Evolutionary conservation across 2,329 filamentous ascomycete genomes (phyloP).

Genomic region (Sclerotinia nivalis): DNA sequence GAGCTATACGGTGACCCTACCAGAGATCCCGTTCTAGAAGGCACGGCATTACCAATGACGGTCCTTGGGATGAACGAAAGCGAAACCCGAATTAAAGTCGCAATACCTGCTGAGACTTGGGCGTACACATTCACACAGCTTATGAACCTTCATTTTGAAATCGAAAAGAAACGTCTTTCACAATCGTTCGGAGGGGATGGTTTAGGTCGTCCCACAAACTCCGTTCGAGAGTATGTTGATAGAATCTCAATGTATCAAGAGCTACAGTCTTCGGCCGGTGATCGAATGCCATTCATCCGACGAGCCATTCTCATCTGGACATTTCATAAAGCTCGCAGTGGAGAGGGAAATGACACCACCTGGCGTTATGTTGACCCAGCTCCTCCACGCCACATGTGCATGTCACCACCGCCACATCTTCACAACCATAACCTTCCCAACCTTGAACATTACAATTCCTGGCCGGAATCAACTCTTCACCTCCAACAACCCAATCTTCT

Average conservation of each 20-base stretch:
- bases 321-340: conserved; percentile 54
- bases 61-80: conserved; percentile 27
- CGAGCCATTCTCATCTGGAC: conserved; percentile 64
- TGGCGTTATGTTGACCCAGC: conserved; percentile 57
- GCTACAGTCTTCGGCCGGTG: conserved; percentile 57
- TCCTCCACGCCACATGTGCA: conserved; percentile 32
- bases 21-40: conserved; percentile 43
- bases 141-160: conserved; percentile 31
- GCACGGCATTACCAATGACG: conserved; percentile 26
- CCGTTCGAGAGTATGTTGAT: conserved; percentile 58
- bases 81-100: conserved; percentile 36
- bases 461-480: conserved; percentile 44
- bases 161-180: conserved; percentile 47
- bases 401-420: conserved; percentile 38
- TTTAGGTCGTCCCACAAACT: conserved; percentile 38
- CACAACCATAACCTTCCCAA: conserved; percentile 50
- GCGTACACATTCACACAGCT: conserved; percentile 38
- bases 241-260: conserved; percentile 69
- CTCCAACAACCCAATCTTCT: conserved; percentile 44
- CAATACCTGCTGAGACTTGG: conserved; percentile 39
- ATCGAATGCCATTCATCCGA: conserved; percentile 52
- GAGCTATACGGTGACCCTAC: conserved; percentile 43
- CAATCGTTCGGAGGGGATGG: conserved; percentile 43
- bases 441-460: conserved; percentile 56
- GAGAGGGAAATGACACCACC: conserved; percentile 55